Percentiles rank a stretch among this genome's conserved stretches.
These are phyloP conservation scores for Fusarium sp. DNA, from an alignment of 2,329 filamentous ascomycete genomes.

Conservation along the genomic window DNA sequence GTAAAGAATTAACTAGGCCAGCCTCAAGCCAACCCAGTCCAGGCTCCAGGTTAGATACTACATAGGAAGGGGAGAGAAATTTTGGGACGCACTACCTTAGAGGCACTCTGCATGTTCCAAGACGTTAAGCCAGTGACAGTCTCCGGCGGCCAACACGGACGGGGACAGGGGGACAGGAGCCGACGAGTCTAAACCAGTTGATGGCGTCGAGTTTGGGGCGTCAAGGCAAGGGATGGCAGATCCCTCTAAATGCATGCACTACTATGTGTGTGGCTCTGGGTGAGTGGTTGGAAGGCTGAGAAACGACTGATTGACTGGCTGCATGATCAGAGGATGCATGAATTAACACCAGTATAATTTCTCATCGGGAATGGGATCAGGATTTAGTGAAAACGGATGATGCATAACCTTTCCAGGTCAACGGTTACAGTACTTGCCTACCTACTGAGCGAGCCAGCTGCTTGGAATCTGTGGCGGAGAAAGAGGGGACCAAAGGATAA, in stretches of 20 bases:
- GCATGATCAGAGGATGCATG: slow-evolving; percentile 30
- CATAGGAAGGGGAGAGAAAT: slow-evolving; percentile 17
- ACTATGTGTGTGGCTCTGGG: slow-evolving; percentile 3
- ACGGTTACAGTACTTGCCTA: neutral
- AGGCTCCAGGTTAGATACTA: slow-evolving; percentile 21
- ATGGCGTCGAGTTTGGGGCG: slow-evolving; percentile 37
- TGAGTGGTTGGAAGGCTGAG: slow-evolving; percentile 36
- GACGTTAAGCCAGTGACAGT: slow-evolving; percentile 39
- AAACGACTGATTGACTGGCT: slow-evolving; percentile 27
- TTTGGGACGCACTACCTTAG: slow-evolving; percentile 23
- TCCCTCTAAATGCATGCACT: slow-evolving; percentile 18
- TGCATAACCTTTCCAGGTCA: slow-evolving; percentile 6
- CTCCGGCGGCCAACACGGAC: slow-evolving; percentile 13
- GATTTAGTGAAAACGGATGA: slow-evolving; percentile 24
- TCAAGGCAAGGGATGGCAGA: slow-evolving; percentile 43
- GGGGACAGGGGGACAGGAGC: slow-evolving; percentile 41
- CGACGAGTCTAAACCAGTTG: slow-evolving; percentile 41
- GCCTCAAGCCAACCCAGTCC: neutral
- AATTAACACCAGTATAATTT: slow-evolving; percentile 34
- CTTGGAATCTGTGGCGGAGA: slow-evolving; percentile 24
- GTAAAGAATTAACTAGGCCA: slow-evolving; percentile 18
- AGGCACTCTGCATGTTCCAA: slow-evolving; percentile 36
- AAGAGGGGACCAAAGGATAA: slow-evolving; percentile 14
- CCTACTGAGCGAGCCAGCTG: slow-evolving; percentile 9
- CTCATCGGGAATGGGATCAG: slow-evolving; percentile 27